phyloP scores from a whole-genome alignment of 2,329 filamentous ascomycete species.

The Whalleya microplaca region DNA sequence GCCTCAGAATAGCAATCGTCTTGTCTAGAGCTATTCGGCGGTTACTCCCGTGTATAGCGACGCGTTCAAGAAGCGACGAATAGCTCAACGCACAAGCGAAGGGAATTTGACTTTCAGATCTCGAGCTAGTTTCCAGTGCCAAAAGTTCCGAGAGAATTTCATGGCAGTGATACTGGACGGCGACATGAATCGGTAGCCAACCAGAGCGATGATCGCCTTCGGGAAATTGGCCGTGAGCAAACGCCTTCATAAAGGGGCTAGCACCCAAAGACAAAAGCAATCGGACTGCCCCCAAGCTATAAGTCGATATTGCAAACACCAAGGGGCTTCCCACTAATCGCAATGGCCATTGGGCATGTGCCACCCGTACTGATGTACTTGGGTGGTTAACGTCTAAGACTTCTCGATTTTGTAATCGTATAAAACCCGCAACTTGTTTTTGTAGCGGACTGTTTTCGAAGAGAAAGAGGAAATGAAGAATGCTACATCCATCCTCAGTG shows the following conservation, averaged over 20 bases:
- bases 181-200: slow-evolving; percentile 12
- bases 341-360: slow-evolving; percentile 9
- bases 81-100: slow-evolving; percentile 12
- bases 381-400: background rate
- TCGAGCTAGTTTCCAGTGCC: background rate
- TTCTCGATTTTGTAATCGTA: background rate
- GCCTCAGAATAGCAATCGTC: slow-evolving; percentile 3
- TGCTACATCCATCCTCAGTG: slow-evolving; percentile 1
- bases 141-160: slow-evolving; percentile 6
- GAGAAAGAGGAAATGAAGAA: slow-evolving; percentile 5
- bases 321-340: slow-evolving; percentile 7
- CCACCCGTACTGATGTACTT: background rate
- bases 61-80: slow-evolving; percentile 10
- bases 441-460: background rate
- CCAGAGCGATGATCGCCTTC: slow-evolving; percentile 8
- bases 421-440: background rate
- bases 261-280: slow-evolving; percentile 8
- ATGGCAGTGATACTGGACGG: slow-evolving; percentile 14
- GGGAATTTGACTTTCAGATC: slow-evolving; percentile 2
- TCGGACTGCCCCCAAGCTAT: slow-evolving; percentile 2
- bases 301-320: slow-evolving; percentile 8
- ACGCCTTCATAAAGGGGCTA: slow-evolving; percentile 10
- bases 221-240: slow-evolving; percentile 8
- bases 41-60: slow-evolving; percentile 10
- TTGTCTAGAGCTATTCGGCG: background rate